A percentile compares a stretch with the other conserved stretches of the same genome.
phyloP scores from a whole-genome alignment of 495 filamentous ascomycete species.

The Sporormia fimetaria region DNA sequence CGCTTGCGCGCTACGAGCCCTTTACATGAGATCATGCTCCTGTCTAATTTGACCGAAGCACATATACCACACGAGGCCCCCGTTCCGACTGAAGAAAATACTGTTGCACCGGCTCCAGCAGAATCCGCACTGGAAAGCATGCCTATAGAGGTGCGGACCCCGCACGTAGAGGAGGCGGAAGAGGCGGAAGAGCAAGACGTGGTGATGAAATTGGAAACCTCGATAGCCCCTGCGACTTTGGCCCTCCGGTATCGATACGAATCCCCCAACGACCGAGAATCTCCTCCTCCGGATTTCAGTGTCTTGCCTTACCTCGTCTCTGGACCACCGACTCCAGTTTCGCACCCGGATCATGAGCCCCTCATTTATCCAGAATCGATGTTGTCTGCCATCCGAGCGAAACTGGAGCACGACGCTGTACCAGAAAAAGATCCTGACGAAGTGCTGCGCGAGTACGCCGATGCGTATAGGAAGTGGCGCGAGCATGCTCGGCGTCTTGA shows the following conservation, averaged over 20 bases:
- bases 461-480: conserved; percentile 41
- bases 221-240: conserved; percentile 8
- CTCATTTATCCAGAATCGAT: conserved; percentile 14
- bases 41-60: conserved; percentile 13
- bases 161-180: conserved; percentile 16
- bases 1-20: conserved; percentile 28
- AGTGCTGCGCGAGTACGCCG: conserved; percentile 36
- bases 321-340: conserved; percentile 28
- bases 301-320: conserved; percentile 31
- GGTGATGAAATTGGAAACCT: conserved; percentile 10
- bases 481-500: conserved; percentile 46
- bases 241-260: conserved; percentile 6
- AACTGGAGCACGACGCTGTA: conserved; percentile 1
- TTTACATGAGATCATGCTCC: conserved; percentile 25
- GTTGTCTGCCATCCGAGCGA: conserved; percentile 15
- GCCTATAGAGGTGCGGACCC: conserved; percentile 21
- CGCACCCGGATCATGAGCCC: conserved; percentile 24
- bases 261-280: conserved; percentile 12
- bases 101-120: background rate
- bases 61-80: conserved; percentile 14
- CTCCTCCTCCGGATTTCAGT: conserved; percentile 25
- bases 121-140: conserved; percentile 9
- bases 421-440: conserved; percentile 18
- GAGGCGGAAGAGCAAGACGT: conserved; percentile 22
- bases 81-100: conserved; percentile 5